Percentiles rank a stretch among this genome's conserved stretches.
Evolutionary conservation across 2,329 filamentous ascomycete genomes (phyloP).

Genomic region (Colletotrichum somersetense): DNA sequence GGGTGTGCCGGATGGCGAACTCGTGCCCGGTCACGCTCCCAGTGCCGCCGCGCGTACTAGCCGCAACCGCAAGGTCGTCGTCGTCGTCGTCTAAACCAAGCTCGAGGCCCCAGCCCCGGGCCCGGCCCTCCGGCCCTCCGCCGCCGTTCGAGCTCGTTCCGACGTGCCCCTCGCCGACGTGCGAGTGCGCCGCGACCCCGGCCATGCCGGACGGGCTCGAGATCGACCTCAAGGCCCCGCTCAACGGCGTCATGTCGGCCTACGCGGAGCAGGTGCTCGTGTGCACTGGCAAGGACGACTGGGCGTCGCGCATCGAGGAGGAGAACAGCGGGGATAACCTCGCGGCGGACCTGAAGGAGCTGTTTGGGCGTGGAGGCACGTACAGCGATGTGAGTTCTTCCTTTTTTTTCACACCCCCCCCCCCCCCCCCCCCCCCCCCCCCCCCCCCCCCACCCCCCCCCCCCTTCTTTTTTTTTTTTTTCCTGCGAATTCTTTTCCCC

Average conservation of each 20-base stretch:
- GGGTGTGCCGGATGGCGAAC: neutral
- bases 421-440: too few species aligned
- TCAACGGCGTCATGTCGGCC: slow-evolving; percentile 82
- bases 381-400: slow-evolving; percentile 72
- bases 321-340: slow-evolving; percentile 77
- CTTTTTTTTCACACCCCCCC: too few species aligned
- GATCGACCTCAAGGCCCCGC: slow-evolving; percentile 77
- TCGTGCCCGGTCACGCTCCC: neutral
- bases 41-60: neutral
- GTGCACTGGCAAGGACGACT: slow-evolving; percentile 84
- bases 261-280: slow-evolving; percentile 88
- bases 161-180: slow-evolving; percentile 81
- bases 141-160: slow-evolving; percentile 59
- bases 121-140: slow-evolving; percentile 18
- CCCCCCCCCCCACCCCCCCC: too few species aligned
- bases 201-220: slow-evolving; percentile 74
- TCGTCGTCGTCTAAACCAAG: slow-evolving; percentile 5
- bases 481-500: neutral
- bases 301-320: slow-evolving; percentile 87
- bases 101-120: slow-evolving; percentile 3
- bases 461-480: neutral
- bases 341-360: slow-evolving; percentile 77
- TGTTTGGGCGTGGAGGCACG: slow-evolving; percentile 74
- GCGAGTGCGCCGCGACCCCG: slow-evolving; percentile 77
- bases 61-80: neutral